Conservation (phyloP, 164 flowering plant species). For the Sextonia rubra region DNA sequence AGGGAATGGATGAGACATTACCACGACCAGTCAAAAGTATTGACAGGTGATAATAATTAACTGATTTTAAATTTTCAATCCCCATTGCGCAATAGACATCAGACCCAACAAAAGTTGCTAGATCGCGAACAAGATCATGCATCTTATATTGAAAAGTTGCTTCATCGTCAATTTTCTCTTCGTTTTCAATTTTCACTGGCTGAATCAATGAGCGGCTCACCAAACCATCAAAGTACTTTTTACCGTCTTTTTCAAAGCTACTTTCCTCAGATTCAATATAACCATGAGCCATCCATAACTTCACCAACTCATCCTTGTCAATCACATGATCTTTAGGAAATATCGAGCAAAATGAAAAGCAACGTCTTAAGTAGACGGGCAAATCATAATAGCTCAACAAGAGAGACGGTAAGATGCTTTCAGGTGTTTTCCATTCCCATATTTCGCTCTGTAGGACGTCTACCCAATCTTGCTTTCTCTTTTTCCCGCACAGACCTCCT, state of each 20-base stretch:
- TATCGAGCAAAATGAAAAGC: background rate
- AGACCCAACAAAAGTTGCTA: background rate
- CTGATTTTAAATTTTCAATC: too few species aligned
- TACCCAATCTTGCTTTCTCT: background rate
- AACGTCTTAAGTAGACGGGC: background rate
- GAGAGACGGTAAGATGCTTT: background rate
- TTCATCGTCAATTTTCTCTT: background rate
- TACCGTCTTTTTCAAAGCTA: background rate
- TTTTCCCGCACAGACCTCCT: background rate
- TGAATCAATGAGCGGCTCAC: constrained; percentile 7
- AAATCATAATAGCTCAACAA: constrained; percentile 11
- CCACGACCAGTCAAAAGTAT: background rate
- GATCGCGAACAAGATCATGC: constrained; percentile 9
- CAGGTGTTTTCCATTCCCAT: background rate
- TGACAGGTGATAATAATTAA: background rate
- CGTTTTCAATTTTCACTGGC: too few species aligned
- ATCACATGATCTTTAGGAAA: background rate
- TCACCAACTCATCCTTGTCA: background rate
- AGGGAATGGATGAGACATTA: background rate
- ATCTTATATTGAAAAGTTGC: background rate
- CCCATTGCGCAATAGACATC: background rate
- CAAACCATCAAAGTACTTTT: background rate
- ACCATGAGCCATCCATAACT: constrained; percentile 7
- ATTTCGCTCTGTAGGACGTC: background rate
- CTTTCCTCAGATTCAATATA: background rate